A percentile compares a stretch with the other conserved stretches of the same genome.
These are phyloP conservation scores for Diplotaxis tenuifolia DNA, from an alignment of 345 rosid genomes.

Conservation along the genomic window DNA sequence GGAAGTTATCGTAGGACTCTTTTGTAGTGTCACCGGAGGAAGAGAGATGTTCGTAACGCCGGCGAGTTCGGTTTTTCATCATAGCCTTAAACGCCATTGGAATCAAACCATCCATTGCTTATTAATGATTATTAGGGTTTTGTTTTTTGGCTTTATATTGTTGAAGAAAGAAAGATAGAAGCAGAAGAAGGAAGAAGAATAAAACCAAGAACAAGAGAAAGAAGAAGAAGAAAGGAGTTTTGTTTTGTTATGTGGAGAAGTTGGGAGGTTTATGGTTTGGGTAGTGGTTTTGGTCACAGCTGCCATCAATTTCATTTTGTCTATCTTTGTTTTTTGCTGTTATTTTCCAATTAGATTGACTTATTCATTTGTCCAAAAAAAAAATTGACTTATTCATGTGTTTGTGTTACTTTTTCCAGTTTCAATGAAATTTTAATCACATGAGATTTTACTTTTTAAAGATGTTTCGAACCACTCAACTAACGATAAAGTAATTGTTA, in stretches of 20 bases:
- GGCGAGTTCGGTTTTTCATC: constrained; percentile 52
- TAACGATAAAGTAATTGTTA: not conserved
- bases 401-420: not conserved
- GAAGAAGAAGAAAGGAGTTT: not conserved
- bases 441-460: not conserved
- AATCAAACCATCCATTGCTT: constrained; percentile 73
- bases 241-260: constrained; percentile 1
- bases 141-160: not conserved
- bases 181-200: not conserved
- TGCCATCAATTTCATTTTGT: constrained; percentile 19
- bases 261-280: constrained; percentile 27
- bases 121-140: not conserved
- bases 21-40: constrained; percentile 27
- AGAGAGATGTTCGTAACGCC: constrained; percentile 69
- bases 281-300: constrained; percentile 30
- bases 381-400: not conserved
- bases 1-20: no score
- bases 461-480: not conserved
- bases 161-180: constrained; percentile 2
- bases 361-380: not conserved
- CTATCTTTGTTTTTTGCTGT: constrained; percentile 6
- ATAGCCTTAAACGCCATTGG: constrained; percentile 68
- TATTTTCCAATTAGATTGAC: not conserved
- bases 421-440: not conserved
- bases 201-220: constrained; percentile 3